Evolutionary conservation across 2,329 filamentous ascomycete species (phyloP), one percentile per base, ranked within the genome.

Genomic region (Xylariaceae sp.): DNA sequence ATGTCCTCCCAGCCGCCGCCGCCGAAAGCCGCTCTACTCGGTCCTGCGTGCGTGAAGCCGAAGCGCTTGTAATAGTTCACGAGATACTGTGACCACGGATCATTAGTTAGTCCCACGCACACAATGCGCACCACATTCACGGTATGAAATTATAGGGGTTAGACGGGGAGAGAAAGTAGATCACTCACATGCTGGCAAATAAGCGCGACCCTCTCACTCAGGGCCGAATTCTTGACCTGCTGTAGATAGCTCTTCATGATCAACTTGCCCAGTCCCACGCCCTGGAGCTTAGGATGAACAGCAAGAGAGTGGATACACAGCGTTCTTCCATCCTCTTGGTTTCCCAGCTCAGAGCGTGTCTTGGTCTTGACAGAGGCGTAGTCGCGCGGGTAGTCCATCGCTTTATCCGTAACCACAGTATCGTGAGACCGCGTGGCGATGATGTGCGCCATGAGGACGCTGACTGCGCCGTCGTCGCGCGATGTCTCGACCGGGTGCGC

Each of bases 1-100:
- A 96, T 84, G 67, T 94, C 86, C 60, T 83, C 78, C 90, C 91
- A 96, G 16, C 83, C 86, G 31, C 90, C 89, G 36, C 90, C 90
- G 17, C 86, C 88, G 71, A 90, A 91, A 52, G 81, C 76, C 46
- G 83, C 86, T 54, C 81, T 73, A 68, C 90, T 94, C 45, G 77
- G 73, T 0, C 91, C 90, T 31, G 78, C 70, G 60, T 86, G 82
- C 59, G 75, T 74, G 67, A 94, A 96, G 0, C 90, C 84, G 60
- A 90, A 79, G n/a, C 79, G 79, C 66, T 86, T 80, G 67, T 96
- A 97, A 68, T 88, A 96, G 1, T 74, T 74, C 22, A 93, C 75
- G 36, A 93, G 75, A 51, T 86, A 77, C 81, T 84, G 48, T 13
- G 14, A 42, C 22, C 28, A 46, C 40, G 48, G 40, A 9, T n/a